Percentiles rank a stretch among this genome's conserved stretches.
Evolutionary conservation across 1,284 basidiomycete species (phyloP).

Genomic region (Pholiota adiposa): DNA sequence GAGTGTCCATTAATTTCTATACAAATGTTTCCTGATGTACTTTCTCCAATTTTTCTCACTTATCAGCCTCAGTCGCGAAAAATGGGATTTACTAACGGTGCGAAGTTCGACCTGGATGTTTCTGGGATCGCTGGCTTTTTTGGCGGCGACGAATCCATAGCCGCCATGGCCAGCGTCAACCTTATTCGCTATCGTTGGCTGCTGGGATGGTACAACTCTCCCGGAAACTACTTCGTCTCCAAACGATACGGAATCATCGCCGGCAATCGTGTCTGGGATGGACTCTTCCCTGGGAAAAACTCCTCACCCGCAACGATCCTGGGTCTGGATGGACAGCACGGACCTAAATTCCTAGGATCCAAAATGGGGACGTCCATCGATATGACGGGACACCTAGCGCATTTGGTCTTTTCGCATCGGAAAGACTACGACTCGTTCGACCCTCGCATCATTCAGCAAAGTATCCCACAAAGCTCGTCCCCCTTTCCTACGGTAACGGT

Average conservation of each 20-base stretch:
- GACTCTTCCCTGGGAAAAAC: constrained; percentile 7
- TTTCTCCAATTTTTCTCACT: background rate
- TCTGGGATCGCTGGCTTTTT: constrained; percentile 20
- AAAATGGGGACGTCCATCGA: constrained; percentile 3
- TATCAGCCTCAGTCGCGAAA: background rate
- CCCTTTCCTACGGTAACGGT: background rate
- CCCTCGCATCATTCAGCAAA: background rate
- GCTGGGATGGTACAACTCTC: constrained; percentile 23
- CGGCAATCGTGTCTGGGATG: constrained; percentile 9
- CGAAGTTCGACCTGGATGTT: constrained; percentile 16
- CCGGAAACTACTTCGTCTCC: constrained; percentile 19
- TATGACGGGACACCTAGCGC: constrained; percentile 7
- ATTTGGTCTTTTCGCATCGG: constrained; percentile 4
- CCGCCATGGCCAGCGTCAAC: constrained; percentile 21
- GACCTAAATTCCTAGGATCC: background rate
- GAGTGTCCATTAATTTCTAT: background rate
- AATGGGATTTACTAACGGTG: constrained; percentile 1
- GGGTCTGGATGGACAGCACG: constrained; percentile 7
- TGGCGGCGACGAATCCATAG: constrained; percentile 21
- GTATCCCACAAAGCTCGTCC: background rate
- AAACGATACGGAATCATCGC: constrained; percentile 20
- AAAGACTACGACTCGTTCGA: background rate
- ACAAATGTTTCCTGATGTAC: background rate
- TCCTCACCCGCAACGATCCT: constrained; percentile 8
- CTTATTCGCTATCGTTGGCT: constrained; percentile 15